These are phyloP conservation scores for Apiospora hydei DNA, from an alignment of 2,329 filamentous ascomycete species.

Conservation along the genomic window DNA sequence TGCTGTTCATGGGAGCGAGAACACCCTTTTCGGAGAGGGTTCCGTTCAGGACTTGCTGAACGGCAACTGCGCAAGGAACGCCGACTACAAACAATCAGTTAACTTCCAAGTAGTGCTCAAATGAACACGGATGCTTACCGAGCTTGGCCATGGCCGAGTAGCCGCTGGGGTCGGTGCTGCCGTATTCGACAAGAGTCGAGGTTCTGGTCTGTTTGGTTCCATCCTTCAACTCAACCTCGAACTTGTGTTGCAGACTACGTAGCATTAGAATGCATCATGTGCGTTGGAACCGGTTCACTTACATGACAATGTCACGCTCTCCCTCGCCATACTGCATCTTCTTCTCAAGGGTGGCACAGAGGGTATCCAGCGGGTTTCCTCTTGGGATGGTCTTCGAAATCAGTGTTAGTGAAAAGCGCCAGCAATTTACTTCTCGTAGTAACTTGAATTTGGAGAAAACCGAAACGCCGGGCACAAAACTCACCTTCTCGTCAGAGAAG, in stretches of 20 bases:
- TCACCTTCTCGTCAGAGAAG: slow-evolving; percentile 67
- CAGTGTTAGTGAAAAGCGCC: slow-evolving; percentile 21
- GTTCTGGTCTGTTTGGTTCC: slow-evolving; percentile 79
- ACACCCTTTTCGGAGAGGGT: slow-evolving; percentile 77
- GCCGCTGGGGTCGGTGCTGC: slow-evolving; percentile 67
- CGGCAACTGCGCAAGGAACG: slow-evolving; percentile 53
- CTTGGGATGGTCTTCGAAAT: slow-evolving; percentile 49
- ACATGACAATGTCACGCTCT: slow-evolving; percentile 83
- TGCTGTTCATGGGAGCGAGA: slow-evolving; percentile 77
- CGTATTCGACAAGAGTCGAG: slow-evolving; percentile 85
- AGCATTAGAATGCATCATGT: background rate
- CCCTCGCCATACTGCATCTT: slow-evolving; percentile 89
- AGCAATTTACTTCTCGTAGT: background rate
- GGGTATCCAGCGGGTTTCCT: slow-evolving; percentile 86
- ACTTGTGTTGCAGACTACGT: slow-evolving; percentile 72
- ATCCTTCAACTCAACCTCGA: slow-evolving; percentile 84
- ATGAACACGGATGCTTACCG: background rate
- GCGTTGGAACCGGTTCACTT: background rate
- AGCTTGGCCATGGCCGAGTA: slow-evolving; percentile 87
- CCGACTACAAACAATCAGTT: slow-evolving; percentile 10
- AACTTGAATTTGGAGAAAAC: slow-evolving; percentile 43
- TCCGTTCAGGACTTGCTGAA: slow-evolving; percentile 79
- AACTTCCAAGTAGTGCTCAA: background rate
- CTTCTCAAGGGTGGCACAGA: slow-evolving; percentile 86
- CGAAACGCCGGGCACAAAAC: background rate